Evolutionary conservation across 805 yeast species (phyloP).

Genomic region (Grigorovia humatica): DNA sequence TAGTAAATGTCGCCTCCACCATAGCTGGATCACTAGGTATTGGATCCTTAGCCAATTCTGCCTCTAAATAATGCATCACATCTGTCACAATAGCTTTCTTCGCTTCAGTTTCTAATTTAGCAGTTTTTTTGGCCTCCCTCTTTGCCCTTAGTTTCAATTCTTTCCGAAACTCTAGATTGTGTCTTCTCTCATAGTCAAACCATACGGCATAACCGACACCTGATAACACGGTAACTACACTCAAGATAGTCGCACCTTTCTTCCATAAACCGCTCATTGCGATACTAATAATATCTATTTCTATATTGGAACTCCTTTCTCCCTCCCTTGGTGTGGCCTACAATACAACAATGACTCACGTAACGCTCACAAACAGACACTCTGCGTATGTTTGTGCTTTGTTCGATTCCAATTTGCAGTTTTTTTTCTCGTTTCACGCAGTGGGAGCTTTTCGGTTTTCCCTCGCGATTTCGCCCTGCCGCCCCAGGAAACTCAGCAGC

Average conservation of each 20-base stretch:
- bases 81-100: constrained; percentile 51
- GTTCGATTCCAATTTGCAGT: background rate
- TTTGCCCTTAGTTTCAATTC: constrained; percentile 52
- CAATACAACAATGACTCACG: no score
- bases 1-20: constrained; percentile 72
- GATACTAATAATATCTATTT: no score
- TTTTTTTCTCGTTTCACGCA: background rate
- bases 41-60: constrained; percentile 61
- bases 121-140: constrained; percentile 40
- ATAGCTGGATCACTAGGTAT: constrained; percentile 59
- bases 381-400: no score
- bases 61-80: constrained; percentile 50
- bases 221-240: constrained; percentile 37
- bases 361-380: no score
- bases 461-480: background rate
- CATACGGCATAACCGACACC: constrained; percentile 68
- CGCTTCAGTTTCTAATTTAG: constrained; percentile 37
- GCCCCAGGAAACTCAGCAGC: background rate
- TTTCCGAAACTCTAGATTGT: constrained; percentile 71
- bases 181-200: constrained; percentile 89
- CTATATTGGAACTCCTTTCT: no score
- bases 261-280: background rate
- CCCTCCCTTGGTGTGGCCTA: background rate
- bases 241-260: constrained; percentile 3
- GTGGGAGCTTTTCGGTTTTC: background rate